Evolutionary conservation across 2,329 filamentous ascomycete genomes (phyloP).

Genomic region (Apiospora koreana): DNA sequence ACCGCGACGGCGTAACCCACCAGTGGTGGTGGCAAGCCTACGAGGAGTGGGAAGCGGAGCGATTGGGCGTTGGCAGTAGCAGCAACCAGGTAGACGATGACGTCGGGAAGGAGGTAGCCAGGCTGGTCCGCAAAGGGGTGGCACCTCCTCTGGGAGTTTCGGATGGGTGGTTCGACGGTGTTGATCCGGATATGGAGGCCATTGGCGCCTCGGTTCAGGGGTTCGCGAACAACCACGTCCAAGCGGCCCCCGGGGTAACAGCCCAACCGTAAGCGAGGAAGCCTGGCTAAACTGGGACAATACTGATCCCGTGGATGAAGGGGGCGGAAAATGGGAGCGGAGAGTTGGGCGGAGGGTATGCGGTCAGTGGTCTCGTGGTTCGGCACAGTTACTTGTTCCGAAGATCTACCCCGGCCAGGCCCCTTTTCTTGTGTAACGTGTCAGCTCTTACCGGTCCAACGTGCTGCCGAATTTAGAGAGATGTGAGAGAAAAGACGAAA

Average conservation of each 20-base stretch:
- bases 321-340: background rate
- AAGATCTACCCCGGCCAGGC: background rate
- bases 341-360: no score
- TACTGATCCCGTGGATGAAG: background rate
- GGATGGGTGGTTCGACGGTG: conserved; percentile 11
- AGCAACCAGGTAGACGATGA: background rate
- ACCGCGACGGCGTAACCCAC: conserved; percentile 52
- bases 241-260: background rate
- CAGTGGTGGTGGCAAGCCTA: conserved; percentile 54
- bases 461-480: background rate
- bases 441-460: no score
- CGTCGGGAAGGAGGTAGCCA: conserved; percentile 8
- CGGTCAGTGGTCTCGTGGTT: background rate
- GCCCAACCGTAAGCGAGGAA: background rate
- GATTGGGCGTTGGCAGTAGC: background rate
- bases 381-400: background rate
- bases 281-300: background rate
- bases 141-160: conserved; percentile 14
- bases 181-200: conserved; percentile 18
- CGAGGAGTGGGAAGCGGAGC: conserved; percentile 37
- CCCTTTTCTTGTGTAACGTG: background rate
- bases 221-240: conserved; percentile 17
- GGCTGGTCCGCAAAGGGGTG: conserved; percentile 18
- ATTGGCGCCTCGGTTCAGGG: conserved; percentile 20
- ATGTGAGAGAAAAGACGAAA: background rate